phyloP scores from a whole-genome alignment of 1,284 basidiomycete species.

The Heterobasidion occidentale region DNA sequence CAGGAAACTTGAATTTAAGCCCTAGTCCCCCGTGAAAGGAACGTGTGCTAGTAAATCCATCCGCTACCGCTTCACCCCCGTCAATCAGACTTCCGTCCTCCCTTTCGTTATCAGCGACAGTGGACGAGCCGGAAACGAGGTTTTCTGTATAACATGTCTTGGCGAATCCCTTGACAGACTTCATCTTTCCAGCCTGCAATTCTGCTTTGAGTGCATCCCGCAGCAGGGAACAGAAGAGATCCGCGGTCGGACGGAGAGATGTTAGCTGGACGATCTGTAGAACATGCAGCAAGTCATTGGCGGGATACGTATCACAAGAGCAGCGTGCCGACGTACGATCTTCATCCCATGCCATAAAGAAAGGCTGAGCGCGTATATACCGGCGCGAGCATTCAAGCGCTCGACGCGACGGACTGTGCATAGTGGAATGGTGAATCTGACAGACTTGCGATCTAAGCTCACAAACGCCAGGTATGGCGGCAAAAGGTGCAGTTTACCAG shows the following conservation, averaged over 20 bases:
- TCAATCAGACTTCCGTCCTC: conserved; percentile 59
- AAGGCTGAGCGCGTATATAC: conserved; percentile 91
- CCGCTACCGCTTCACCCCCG: conserved; percentile 35
- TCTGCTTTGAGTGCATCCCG: conserved; percentile 89
- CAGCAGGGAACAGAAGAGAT: conserved; percentile 87
- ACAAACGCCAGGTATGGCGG: conserved; percentile 89
- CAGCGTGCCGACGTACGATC: conserved; percentile 66
- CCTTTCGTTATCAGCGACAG: conserved; percentile 51
- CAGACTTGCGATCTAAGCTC: conserved; percentile 88
- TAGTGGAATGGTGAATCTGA: conserved; percentile 87
- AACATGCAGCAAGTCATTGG: not conserved
- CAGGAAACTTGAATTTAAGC: conserved; percentile 85
- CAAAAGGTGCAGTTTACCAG: conserved; percentile 86
- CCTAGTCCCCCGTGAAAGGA: conserved; percentile 83
- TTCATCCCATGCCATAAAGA: conserved; percentile 96
- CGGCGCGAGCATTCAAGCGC: conserved; percentile 83
- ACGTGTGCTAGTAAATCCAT: conserved; percentile 40
- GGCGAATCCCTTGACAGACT: conserved; percentile 84
- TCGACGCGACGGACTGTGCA: conserved; percentile 96
- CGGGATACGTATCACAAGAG: not conserved
- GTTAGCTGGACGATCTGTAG: conserved; percentile 89
- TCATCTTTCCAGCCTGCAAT: conserved; percentile 86
- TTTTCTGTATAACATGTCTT: conserved; percentile 93
- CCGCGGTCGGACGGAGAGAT: conserved; percentile 91
- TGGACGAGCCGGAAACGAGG: conserved; percentile 55